These are phyloP conservation scores for Colletotrichum kahawae DNA, from an alignment of 2,329 filamentous ascomycete genomes.

Conservation along the genomic window DNA sequence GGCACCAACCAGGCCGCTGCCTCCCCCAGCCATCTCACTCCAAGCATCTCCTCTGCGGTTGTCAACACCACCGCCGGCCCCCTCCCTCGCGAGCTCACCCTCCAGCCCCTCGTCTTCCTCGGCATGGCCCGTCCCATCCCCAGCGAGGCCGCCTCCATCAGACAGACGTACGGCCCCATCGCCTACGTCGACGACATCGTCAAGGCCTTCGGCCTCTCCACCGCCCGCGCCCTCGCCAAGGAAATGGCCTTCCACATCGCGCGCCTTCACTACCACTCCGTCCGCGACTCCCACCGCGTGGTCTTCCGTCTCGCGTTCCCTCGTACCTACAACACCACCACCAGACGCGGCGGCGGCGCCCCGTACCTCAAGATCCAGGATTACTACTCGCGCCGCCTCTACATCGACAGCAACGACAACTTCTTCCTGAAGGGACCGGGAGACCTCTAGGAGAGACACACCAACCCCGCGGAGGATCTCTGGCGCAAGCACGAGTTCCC, in stretches of 20 bases:
- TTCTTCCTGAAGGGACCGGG: background rate
- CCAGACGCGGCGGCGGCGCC: too few relatives aligned
- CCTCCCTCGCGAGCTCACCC: background rate
- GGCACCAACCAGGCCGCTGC: background rate
- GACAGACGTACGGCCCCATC: background rate
- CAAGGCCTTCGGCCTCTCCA: background rate
- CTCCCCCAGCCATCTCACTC: too few relatives aligned
- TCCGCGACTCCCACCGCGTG: background rate
- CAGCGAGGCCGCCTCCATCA: background rate
- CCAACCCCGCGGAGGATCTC: background rate
- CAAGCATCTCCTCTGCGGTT: background rate
- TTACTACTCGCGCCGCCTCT: background rate
- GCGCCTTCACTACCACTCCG: background rate
- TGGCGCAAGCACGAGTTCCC: background rate
- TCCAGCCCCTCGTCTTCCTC: background rate
- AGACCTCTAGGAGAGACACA: background rate
- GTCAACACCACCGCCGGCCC: accelerated
- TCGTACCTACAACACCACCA: background rate
- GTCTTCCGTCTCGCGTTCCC: background rate
- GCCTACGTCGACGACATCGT: background rate
- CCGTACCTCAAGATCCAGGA: background rate
- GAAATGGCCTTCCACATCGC: background rate
- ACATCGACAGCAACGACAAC: background rate
- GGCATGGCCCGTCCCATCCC: background rate
- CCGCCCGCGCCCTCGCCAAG: background rate